Conservation (phyloP, 129 eudicot genomes). For the Tagetes patula region DNA sequence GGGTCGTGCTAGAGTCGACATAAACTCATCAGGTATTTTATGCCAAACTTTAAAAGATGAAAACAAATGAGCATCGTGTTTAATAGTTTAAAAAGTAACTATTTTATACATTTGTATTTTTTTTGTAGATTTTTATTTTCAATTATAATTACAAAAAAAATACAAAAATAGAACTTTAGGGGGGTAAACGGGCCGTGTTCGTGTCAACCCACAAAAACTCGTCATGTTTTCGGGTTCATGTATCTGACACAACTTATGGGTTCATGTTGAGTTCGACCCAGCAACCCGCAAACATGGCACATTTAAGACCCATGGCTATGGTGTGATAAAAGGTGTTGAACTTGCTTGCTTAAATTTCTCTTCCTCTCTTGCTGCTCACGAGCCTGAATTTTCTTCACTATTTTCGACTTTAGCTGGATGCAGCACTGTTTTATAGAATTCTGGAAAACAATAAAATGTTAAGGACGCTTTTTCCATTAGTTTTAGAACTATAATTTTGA, state of each 20-base stretch:
- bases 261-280: background rate
- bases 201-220: background rate
- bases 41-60: background rate
- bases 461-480: constrained; percentile 1
- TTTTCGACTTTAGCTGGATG: constrained; percentile 78
- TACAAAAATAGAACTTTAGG: background rate
- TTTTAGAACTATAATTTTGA: background rate
- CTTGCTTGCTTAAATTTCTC: constrained; percentile 77
- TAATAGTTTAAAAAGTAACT: background rate
- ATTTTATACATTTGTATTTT: background rate
- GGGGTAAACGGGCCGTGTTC: background rate
- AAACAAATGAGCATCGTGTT: background rate
- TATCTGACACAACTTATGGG: background rate
- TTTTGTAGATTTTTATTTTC: too few relatives aligned
- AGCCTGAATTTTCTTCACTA: constrained; percentile 91
- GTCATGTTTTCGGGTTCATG: background rate
- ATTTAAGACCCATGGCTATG: background rate
- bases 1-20: background rate
- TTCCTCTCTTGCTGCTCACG: constrained; percentile 99
- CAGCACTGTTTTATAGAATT: constrained; percentile 86
- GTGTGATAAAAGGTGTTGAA: constrained; percentile 5
- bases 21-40: background rate
- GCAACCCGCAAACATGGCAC: background rate
- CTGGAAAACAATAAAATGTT: constrained; percentile 42
- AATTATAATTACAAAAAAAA: background rate